Evolutionary conservation across 805 yeast species (phyloP).

Genomic region (Candida montana): DNA sequence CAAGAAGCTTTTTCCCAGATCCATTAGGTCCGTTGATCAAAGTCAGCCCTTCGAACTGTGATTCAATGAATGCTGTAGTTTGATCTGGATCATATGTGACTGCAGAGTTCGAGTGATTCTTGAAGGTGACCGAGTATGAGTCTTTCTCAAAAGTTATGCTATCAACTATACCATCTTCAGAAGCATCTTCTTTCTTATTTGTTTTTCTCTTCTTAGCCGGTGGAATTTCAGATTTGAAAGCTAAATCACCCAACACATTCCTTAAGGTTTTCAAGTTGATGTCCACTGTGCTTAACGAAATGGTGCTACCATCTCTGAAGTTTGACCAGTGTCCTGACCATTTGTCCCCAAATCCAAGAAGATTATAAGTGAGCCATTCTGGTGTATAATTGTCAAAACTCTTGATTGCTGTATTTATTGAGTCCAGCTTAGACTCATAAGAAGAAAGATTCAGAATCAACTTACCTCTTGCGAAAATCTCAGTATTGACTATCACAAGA

Average conservation of each 20-base stretch:
- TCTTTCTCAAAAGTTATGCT: neutral
- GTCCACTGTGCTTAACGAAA: neutral
- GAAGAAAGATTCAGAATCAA: neutral
- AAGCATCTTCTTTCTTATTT: neutral
- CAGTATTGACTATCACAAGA: conserved; percentile 23
- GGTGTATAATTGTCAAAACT: conserved; percentile 19
- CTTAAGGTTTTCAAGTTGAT: no score
- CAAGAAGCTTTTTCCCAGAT: conserved; percentile 40
- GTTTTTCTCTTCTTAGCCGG: neutral
- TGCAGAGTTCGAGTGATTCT: neutral
- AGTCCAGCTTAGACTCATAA: neutral
- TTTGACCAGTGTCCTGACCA: conserved; percentile 4
- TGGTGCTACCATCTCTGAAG: no score
- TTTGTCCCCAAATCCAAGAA: conserved; percentile 29
- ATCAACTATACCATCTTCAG: neutral
- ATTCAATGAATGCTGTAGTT: conserved; percentile 20
- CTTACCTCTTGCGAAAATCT: neutral
- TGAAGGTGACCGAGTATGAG: neutral
- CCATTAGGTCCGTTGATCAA: conserved; percentile 51
- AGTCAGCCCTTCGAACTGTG: conserved; percentile 33
- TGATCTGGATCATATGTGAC: neutral
- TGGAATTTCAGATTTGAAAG: neutral
- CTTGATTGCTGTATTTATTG: neutral
- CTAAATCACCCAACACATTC: no score
- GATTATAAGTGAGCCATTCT: conserved; percentile 29